Evolutionary conservation across 768 basidiomycete genomes (phyloP), one percentile per base, ranked within the genome.

Genomic region (Xerocomus potaroensis): DNA sequence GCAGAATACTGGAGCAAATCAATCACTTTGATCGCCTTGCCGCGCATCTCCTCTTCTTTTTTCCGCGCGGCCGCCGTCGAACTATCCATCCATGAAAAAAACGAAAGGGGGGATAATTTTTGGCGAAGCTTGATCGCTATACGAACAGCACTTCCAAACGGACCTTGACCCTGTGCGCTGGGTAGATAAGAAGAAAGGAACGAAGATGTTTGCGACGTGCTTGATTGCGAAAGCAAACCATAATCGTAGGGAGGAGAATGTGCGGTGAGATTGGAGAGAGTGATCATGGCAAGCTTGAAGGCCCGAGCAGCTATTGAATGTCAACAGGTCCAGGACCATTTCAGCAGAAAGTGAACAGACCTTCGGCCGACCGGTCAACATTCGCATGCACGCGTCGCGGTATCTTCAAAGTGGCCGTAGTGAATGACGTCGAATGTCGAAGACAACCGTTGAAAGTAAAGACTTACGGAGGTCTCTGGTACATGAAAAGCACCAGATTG

Each of bases 1-100:
- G 82, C 80, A 1, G 91, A 87, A 66, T 90, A 85, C 48, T 89
- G 79, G 24, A 93, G 68, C 10, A 93, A 62, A 58, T 91, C 88
- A 12, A 91, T 60, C 26, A 89, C 87, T 62, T 91, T 91, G 61
- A 89, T 81, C 8, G 87, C 84, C 58, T 85, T 87, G 3, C 78
- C 73, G 16, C 70, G 73, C 54, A 80, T 65, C 51, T 90, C 87
- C 37, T 88, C 87, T 15, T 82, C 81, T 57, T 72, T 79, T 60
- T 71, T 76, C 55, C 72, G 78, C 18, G 74, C 68, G 5, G 72
- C 59, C n/a, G 57, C 48, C 60, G 43, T 69, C 69, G 45, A 73
- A 72, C 52, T 67, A 73, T 39, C 71, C 69, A 32, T 59, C 48
- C 67, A 69, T 47, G 64, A 72, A 31, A 78, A 53, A 39, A 73